A percentile compares a stretch with the other conserved stretches of the same genome.
phyloP scores from a whole-genome alignment of 78 protist genomes.

The Dictyostelium discoideum region dicty_2.7 NC_007090.3:5028001-5028500 shows the following conservation, averaged over 20 bases:
- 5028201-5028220: constrained; percentile 44
- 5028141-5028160: constrained; percentile 71
- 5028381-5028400: neutral
- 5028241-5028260: constrained; percentile 32
- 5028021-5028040: neutral
- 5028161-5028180: constrained; percentile 36
- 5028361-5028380: neutral
- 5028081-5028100: constrained; percentile 23
- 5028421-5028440: neutral
- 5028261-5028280: neutral
- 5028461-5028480: neutral
- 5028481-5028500: neutral
- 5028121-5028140: neutral
- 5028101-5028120: constrained; percentile 22
- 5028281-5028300: neutral
- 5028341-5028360: neutral
- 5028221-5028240: constrained; percentile 10
- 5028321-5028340: neutral
- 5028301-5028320: constrained; percentile 26
- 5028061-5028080: neutral
- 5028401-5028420: neutral
- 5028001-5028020: constrained; percentile 1
- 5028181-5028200: neutral
- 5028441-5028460: neutral
- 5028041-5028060: neutral